These are phyloP conservation scores for Trichoderma atroviride DNA, from an alignment of 2,329 filamentous ascomycete genomes.

Conservation along the genomic window DNA sequence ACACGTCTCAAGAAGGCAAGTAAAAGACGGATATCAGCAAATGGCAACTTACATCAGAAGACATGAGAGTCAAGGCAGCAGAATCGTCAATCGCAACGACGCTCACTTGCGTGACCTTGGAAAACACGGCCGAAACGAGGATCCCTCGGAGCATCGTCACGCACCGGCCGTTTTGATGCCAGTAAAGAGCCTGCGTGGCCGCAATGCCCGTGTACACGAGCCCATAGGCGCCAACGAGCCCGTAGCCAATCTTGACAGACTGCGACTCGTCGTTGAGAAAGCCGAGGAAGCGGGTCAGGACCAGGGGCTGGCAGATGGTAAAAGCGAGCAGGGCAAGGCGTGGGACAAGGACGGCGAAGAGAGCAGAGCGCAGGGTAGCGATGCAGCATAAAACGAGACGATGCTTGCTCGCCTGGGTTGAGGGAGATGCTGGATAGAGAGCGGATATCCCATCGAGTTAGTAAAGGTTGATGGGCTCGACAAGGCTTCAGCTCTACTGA, in stretches of 20 bases:
- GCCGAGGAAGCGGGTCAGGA: conserved; percentile 38
- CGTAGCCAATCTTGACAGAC: conserved; percentile 36
- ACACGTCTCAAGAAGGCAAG: neutral
- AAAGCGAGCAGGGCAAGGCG: conserved; percentile 41
- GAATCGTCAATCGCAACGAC: conserved; percentile 37
- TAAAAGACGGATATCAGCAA: neutral
- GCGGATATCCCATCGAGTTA: neutral
- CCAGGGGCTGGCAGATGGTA: conserved; percentile 43
- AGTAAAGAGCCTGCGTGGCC: conserved; percentile 34
- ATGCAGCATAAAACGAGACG: conserved; percentile 32
- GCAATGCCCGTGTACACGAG: conserved; percentile 40
- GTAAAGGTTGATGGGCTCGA: conserved; percentile 8
- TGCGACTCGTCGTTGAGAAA: conserved; percentile 35
- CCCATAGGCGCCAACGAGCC: conserved; percentile 40
- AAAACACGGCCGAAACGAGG: conserved; percentile 39
- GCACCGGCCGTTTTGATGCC: conserved; percentile 36
- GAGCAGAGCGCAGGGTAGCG: conserved; percentile 35
- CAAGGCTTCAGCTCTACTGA: neutral
- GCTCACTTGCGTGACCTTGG: conserved; percentile 39
- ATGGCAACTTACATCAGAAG: conserved; percentile 39
- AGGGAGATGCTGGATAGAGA: conserved; percentile 4
- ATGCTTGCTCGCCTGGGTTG: neutral
- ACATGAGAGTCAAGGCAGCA: conserved; percentile 47
- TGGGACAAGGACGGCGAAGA: conserved; percentile 39
- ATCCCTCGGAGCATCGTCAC: conserved; percentile 39